phyloP scores from a whole-genome alignment of 371 early-diverging fungal species.

The Rhizopus stolonifer region DNA sequence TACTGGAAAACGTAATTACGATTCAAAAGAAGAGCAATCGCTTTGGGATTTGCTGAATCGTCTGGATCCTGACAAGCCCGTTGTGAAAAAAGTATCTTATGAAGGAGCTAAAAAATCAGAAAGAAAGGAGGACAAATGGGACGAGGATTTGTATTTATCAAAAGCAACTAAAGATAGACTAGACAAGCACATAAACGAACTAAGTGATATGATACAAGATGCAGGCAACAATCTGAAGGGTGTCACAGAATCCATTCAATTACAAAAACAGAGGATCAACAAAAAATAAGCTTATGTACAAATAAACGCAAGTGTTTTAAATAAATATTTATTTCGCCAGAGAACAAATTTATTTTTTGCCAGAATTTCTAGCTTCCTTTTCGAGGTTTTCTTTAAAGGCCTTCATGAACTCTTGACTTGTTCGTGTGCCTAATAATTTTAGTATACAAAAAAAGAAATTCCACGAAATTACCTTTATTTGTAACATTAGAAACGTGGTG shows the following conservation, averaged over 20 bases:
- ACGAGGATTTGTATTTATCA: constrained; percentile 9
- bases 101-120: neutral
- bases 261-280: constrained; percentile 20
- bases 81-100: neutral
- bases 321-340: too few species aligned
- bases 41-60: constrained; percentile 21
- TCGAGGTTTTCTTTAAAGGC: constrained; percentile 53
- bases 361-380: constrained; percentile 42
- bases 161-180: constrained; percentile 14
- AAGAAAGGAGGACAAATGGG: constrained; percentile 13
- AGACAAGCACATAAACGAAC: constrained; percentile 23
- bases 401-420: constrained; percentile 40
- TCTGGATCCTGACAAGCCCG: constrained; percentile 18
- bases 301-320: too few species aligned
- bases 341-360: constrained; percentile 27
- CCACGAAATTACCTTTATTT: constrained; percentile 32
- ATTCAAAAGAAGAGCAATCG: constrained; percentile 18
- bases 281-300: neutral
- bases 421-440: constrained; percentile 24
- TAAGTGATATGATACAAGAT: constrained; percentile 25
- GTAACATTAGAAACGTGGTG: constrained; percentile 50
- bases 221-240: constrained; percentile 23
- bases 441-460: neutral
- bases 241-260: constrained; percentile 18
- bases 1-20: neutral